These are phyloP conservation scores for Tripidium arundinaceum DNA, from an alignment of 202 grass and related monocot species.

Conservation along the genomic window DNA sequence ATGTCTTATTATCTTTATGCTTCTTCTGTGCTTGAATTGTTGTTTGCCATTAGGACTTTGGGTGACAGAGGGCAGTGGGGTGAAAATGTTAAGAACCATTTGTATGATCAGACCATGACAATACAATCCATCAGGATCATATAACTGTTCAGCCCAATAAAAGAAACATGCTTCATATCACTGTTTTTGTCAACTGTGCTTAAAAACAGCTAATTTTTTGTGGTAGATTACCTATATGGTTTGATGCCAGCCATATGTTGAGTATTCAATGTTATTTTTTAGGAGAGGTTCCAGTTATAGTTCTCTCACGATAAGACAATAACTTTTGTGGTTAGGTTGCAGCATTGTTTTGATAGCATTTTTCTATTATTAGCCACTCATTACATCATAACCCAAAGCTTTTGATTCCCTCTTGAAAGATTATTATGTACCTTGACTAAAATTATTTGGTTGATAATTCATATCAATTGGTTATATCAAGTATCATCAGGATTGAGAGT, in stretches of 20 bases:
- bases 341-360: background rate
- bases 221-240: background rate
- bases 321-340: background rate
- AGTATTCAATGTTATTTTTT: background rate
- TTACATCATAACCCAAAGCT: background rate
- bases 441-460: background rate
- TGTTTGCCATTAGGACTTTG: background rate
- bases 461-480: background rate
- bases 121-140: background rate
- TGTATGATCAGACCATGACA: background rate
- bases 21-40: background rate
- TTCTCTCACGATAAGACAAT: background rate
- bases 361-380: background rate
- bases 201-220: background rate
- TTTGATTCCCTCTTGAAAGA: background rate
- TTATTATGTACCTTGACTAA: background rate
- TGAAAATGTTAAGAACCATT: background rate
- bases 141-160: background rate
- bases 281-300: background rate
- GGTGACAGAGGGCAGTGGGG: background rate
- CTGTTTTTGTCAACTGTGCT: background rate
- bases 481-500: background rate
- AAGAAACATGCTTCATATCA: background rate
- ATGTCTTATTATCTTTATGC: background rate
- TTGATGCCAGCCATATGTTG: background rate